Evolutionary conservation across 1,284 basidiomycete genomes (phyloP).

Genomic region (Laetiporus sulphureus): DNA sequence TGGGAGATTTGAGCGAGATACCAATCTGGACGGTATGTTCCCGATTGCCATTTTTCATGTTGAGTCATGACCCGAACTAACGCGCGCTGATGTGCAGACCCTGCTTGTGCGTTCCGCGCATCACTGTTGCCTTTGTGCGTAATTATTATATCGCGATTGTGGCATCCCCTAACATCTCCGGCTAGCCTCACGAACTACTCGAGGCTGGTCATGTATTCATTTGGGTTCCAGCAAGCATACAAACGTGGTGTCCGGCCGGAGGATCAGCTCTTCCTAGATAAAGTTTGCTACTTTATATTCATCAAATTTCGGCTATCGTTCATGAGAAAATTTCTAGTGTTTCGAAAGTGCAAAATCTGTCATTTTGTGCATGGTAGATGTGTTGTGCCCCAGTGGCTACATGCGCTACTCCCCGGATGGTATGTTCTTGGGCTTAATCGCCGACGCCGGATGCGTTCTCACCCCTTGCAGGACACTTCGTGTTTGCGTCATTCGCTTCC

Average conservation of each 20-base stretch:
- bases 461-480: slow-evolving; percentile 57
- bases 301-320: slow-evolving; percentile 2
- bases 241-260: slow-evolving; percentile 56
- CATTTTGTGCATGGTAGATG: slow-evolving; percentile 57
- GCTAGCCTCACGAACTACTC: slow-evolving; percentile 69
- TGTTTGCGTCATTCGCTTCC: slow-evolving; percentile 81
- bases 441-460: slow-evolving; percentile 2
- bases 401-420: slow-evolving; percentile 82
- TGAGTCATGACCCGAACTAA: not conserved
- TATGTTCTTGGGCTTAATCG: slow-evolving; percentile 19
- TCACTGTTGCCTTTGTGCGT: slow-evolving; percentile 70
- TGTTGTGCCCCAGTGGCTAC: slow-evolving; percentile 65
- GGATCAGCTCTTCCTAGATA: slow-evolving; percentile 63
- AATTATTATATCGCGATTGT: not conserved
- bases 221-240: slow-evolving; percentile 79
- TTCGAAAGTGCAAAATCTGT: slow-evolving; percentile 65
- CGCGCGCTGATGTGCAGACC: slow-evolving; percentile 34
- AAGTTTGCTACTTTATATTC: slow-evolving; percentile 33
- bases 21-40: slow-evolving; percentile 21
- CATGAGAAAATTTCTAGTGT: slow-evolving; percentile 37
- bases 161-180: slow-evolving; percentile 2
- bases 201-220: slow-evolving; percentile 80
- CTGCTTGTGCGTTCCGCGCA: slow-evolving; percentile 56
- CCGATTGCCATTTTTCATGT: not conserved
- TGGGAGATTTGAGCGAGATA: slow-evolving; percentile 18